Evolutionary conservation across 805 yeast species (phyloP).

Genomic region (Priceomyces haplophilus): DNA sequence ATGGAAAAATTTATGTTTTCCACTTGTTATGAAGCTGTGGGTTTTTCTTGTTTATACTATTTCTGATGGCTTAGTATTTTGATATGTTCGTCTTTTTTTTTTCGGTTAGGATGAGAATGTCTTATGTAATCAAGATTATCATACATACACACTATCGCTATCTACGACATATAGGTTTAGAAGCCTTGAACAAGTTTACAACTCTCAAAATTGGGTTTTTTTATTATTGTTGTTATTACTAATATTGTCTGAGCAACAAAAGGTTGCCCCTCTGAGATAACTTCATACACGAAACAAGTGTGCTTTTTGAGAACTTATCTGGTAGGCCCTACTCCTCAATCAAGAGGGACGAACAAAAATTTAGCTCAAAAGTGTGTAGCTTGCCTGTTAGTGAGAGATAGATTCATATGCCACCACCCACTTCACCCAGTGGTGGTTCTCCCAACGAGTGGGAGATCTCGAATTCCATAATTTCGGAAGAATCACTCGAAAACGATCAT

Average conservation of each 20-base stretch:
- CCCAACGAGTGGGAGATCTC: constrained; percentile 5
- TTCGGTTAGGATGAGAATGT: constrained; percentile 6
- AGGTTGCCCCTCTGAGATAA: no score
- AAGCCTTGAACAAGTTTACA: no score
- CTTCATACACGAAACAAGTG: no score
- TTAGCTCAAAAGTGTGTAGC: not conserved
- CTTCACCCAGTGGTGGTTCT: constrained; percentile 7
- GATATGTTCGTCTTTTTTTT: constrained; percentile 4
- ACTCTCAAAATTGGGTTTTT: no score
- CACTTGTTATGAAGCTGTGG: not conserved
- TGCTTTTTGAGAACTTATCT: no score
- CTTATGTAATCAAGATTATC: constrained; percentile 3
- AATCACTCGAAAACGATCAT: constrained; percentile 3
- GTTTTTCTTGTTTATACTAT: not conserved
- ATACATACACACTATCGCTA: not conserved
- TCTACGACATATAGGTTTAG: not conserved
- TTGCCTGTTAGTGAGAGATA: no score
- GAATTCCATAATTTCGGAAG: constrained; percentile 3
- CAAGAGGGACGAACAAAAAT: not conserved
- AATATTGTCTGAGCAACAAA: no score
- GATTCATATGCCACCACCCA: constrained; percentile 11
- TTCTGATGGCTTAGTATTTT: not conserved
- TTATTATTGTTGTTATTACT: no score
- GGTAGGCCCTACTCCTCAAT: no score
- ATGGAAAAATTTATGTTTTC: not conserved